These are phyloP conservation scores for Maudiozyma serrabonitensis DNA, from an alignment of 805 yeast genomes.

Conservation along the genomic window DNA sequence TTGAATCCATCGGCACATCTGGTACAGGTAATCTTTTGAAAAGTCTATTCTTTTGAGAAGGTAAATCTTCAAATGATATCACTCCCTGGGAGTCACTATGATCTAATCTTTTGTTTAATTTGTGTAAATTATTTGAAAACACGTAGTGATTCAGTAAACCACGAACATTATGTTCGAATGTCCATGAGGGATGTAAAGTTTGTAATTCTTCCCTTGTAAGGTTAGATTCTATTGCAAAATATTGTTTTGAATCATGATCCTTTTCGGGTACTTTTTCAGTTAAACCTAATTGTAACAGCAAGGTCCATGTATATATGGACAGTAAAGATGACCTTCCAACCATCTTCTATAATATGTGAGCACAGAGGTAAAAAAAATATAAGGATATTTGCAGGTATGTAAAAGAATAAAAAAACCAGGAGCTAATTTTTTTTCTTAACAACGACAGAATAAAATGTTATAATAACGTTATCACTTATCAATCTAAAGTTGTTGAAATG, in stretches of 20 bases:
- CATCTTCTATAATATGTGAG: not conserved
- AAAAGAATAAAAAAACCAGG: no score
- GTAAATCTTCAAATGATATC: constrained; percentile 44
- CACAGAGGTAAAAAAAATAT: no score
- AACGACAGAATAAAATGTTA: no score
- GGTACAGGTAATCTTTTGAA: constrained; percentile 53
- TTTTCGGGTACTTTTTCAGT: constrained; percentile 29
- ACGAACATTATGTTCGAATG: constrained; percentile 55
- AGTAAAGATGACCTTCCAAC: not conserved
- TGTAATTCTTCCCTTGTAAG: constrained; percentile 31
- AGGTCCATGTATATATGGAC: not conserved
- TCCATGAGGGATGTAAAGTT: constrained; percentile 35
- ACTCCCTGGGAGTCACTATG: constrained; percentile 6
- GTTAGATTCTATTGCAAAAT: constrained; percentile 53
- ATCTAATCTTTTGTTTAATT: constrained; percentile 9
- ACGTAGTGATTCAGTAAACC: constrained; percentile 57
- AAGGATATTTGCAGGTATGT: no score
- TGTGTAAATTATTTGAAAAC: constrained; percentile 40
- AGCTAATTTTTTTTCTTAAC: no score
- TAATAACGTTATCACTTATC: no score
- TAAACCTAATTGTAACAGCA: not conserved
- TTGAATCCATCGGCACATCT: constrained; percentile 38
- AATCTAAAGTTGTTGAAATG: no score
- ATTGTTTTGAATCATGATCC: constrained; percentile 43
- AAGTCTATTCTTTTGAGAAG: constrained; percentile 37